phyloP scores from a whole-genome alignment of 176 grass and related monocot genomes.

The Cymbopogon citratus region DNA sequence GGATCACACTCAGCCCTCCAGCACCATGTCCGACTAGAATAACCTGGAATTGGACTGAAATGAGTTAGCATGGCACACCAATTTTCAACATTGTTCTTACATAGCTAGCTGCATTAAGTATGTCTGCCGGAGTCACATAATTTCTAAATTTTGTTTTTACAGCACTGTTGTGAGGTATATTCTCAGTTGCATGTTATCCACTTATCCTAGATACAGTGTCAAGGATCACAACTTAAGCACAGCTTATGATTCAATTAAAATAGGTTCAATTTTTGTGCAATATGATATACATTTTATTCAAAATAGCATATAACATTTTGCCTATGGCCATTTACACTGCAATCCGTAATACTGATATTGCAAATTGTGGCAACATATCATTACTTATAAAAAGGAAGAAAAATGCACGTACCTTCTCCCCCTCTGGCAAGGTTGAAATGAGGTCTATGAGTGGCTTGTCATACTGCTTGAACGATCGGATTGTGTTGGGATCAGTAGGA shows the following conservation, averaged over 20 bases:
- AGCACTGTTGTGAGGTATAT: not conserved
- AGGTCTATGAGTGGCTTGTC: constrained; percentile 46
- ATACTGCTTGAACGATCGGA: constrained; percentile 42
- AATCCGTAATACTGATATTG: not conserved
- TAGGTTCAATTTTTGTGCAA: not conserved
- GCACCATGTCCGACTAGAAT: constrained; percentile 55
- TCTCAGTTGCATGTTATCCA: not conserved
- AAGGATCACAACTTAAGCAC: not conserved
- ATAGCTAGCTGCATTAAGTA: not conserved
- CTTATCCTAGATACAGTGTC: not conserved
- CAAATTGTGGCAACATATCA: not conserved
- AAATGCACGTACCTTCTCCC: constrained; percentile 23
- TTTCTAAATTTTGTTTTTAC: not conserved
- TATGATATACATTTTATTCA: not conserved
- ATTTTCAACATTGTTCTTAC: not conserved
- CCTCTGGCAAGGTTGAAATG: constrained; percentile 29
- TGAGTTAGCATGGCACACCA: not conserved
- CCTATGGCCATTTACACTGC: not conserved
- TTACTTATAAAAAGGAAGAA: not conserved
- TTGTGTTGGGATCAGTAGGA: constrained; percentile 37
- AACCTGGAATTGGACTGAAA: constrained; percentile 28
- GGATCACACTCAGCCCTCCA: constrained; percentile 55
- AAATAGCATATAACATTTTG: not conserved
- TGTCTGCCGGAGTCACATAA: not conserved
- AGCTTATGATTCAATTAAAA: not conserved